Evolutionary conservation across 306 rosid species (phyloP).

Genomic region (Pyrus betulifolia): DNA sequence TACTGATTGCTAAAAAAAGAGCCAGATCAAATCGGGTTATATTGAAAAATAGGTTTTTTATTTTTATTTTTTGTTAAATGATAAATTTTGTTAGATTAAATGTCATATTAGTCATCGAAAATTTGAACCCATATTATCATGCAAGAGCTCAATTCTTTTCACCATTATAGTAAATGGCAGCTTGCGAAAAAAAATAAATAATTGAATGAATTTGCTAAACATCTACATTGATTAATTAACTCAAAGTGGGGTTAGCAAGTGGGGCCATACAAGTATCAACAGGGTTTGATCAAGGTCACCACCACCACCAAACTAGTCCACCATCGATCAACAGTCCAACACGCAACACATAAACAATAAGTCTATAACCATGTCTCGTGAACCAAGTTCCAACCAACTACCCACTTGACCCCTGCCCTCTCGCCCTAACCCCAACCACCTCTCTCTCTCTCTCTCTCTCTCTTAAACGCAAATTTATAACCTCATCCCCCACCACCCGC

Average conservation of each 20-base stretch:
- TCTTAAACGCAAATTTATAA: neutral
- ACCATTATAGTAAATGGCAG: accelerated
- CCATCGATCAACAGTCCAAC: neutral
- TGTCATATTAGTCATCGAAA: accelerated
- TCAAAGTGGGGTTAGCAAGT: neutral
- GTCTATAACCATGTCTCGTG: neutral
- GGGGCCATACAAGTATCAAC: neutral
- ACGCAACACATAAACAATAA: neutral
- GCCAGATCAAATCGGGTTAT: too few relatives aligned
- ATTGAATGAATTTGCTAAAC: neutral
- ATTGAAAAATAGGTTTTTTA: too few relatives aligned
- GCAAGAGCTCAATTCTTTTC: accelerated
- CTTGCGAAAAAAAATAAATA: neutral
- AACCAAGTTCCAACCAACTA: conserved; percentile 2
- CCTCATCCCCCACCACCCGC: neutral
- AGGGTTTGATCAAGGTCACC: neutral
- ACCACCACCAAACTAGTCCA: neutral
- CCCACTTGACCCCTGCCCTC: neutral
- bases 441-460: neutral
- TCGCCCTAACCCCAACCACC: conserved; percentile 6
- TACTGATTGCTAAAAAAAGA: too few relatives aligned
- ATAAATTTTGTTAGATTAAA: too few relatives aligned
- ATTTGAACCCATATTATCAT: accelerated
- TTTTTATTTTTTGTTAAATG: too few relatives aligned
- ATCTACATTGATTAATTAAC: neutral